phyloP scores from a whole-genome alignment of 164 flowering plant species.

The Magnolia officinalis region DNA sequence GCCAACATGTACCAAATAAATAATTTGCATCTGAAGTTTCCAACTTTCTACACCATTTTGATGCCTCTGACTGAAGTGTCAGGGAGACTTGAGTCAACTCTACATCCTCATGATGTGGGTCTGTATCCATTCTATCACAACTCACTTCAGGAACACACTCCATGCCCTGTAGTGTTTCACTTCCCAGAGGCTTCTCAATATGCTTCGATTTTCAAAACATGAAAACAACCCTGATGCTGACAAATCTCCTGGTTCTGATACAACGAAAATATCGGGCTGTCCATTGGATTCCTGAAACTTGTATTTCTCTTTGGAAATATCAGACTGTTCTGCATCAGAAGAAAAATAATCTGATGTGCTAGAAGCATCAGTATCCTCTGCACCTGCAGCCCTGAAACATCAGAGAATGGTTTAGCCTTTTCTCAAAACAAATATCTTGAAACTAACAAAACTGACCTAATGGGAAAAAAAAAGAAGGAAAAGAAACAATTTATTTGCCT shows the following conservation, averaged over 20 bases:
- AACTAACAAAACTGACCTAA: background rate
- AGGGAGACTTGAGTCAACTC: conserved; percentile 13
- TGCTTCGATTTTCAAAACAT: conserved; percentile 16
- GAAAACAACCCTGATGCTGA: conserved; percentile 41
- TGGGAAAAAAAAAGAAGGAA: background rate
- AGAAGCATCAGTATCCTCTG: conserved; percentile 34
- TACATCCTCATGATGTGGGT: conserved; percentile 7
- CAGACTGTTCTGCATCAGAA: conserved; percentile 32
- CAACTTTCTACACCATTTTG: conserved; percentile 16
- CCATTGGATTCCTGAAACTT: conserved; percentile 28
- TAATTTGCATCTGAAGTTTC: conserved; percentile 21
- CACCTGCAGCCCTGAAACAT: conserved; percentile 38
- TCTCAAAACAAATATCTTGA: background rate
- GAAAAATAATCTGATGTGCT: conserved; percentile 40
- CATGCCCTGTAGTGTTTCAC: conserved; percentile 14
- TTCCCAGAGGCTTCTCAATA: conserved; percentile 17
- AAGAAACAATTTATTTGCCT: background rate
- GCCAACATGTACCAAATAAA: conserved; percentile 24
- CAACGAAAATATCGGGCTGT: conserved; percentile 20
- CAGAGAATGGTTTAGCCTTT: conserved; percentile 10
- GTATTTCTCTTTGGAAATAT: conserved; percentile 40
- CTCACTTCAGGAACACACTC: conserved; percentile 11
- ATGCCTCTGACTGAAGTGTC: conserved; percentile 14
- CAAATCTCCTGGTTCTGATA: conserved; percentile 25
- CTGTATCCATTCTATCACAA: conserved; percentile 11